Evolutionary conservation across 2,329 filamentous ascomycete genomes (phyloP), one percentile per base, ranked within the genome.

Genomic region (Epichloe gansuensis): DNA sequence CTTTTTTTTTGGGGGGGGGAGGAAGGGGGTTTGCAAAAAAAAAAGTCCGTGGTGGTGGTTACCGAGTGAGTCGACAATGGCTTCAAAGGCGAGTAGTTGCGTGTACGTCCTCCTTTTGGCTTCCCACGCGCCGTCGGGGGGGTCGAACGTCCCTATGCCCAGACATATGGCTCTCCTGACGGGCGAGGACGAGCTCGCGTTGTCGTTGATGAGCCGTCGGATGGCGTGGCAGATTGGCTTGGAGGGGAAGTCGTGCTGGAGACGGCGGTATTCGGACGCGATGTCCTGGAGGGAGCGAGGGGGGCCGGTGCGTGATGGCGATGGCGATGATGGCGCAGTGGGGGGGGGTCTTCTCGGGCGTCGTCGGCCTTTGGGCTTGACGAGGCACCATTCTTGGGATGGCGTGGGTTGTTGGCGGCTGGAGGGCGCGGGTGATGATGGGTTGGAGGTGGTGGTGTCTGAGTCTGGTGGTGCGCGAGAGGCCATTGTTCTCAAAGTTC

Each of bases 101-200:
- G 75, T 59, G 54, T 75, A 75, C 1, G 75, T 70, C 3, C 68
- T 68, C 47, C 72, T 65, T 55, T 71, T 71, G 2, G 67, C 65
- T n/a, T 72, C 69, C 66, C 68, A 72, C 0, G 67, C 69, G 1
- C 68, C 71, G 44, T 75, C 71, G 3, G 64, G 63, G 64, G 63
- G 74, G 49, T 80, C 75, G 54, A 80, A 80, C 0, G 75, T 70
- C 2, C 78, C 78, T 2, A 77, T 63, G 0, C 78, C 78, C 5
- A 82, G 68, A 54, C 77, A 80, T 5, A 81, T 58, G 1, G 76
- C 78, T 8, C 62, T 65, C 2, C 61, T 64, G 38, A 73, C 60
- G 23, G 21, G n/a, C 52, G 57, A n/a, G 39, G 57, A 56, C 13
- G 27, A 43, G 2, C 51, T 39, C 3, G 55, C 58, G 6, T 64